Percentiles rank a stretch among this genome's conserved stretches.
Evolutionary conservation across 2,329 filamentous ascomycete genomes (phyloP).

Genomic region (Xylariaceae sp.): DNA sequence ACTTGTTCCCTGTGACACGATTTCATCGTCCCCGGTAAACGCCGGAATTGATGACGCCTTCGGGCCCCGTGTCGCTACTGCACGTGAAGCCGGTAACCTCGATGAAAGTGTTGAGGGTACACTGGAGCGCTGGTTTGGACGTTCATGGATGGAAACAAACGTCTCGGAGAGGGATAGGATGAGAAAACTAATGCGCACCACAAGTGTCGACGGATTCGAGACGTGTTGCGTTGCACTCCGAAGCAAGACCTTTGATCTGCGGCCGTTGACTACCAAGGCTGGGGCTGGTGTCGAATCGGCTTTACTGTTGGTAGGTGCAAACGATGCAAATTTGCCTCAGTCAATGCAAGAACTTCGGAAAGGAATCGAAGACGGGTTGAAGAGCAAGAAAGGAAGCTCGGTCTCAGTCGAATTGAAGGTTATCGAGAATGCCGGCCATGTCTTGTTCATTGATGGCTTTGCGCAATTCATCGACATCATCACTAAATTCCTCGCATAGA

Average conservation of each 20-base stretch:
- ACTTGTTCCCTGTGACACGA: slow-evolving; percentile 41
- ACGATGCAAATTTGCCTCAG: slow-evolving; percentile 40
- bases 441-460: slow-evolving; percentile 1
- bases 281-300: slow-evolving; percentile 35
- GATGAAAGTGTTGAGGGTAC: slow-evolving; percentile 32
- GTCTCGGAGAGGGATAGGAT: slow-evolving; percentile 36
- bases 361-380: slow-evolving; percentile 34
- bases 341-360: slow-evolving; percentile 39
- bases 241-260: slow-evolving; percentile 38
- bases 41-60: slow-evolving; percentile 38
- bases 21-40: slow-evolving; percentile 37
- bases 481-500: not conserved
- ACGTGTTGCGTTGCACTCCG: slow-evolving; percentile 40
- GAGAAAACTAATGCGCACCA: slow-evolving; percentile 35
- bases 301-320: slow-evolving; percentile 40
- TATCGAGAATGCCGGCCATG: slow-evolving; percentile 38
- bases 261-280: slow-evolving; percentile 33
- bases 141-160: slow-evolving; percentile 36
- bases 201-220: slow-evolving; percentile 40
- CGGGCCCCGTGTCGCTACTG: slow-evolving; percentile 33
- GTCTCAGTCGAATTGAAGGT: slow-evolving; percentile 32
- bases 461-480: not conserved
- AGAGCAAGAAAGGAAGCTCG: slow-evolving; percentile 20
- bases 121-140: slow-evolving; percentile 42
- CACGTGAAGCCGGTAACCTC: slow-evolving; percentile 33